These are phyloP conservation scores for Centaurea solstitialis DNA, from an alignment of 129 eudicot species.

Conservation along the genomic window DNA sequence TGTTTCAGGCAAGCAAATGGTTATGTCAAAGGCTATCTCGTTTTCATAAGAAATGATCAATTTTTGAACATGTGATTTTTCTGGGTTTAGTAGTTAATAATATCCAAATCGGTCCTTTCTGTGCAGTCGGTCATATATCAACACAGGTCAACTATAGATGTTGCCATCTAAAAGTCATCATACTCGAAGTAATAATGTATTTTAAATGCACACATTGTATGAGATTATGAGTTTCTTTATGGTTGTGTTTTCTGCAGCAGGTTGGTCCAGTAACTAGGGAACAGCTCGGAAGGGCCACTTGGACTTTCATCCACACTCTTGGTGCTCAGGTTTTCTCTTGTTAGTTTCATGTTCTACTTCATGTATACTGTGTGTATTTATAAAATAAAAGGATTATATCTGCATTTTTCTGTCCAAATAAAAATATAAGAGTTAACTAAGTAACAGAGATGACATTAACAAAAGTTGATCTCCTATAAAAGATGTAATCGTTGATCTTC, in stretches of 20 bases:
- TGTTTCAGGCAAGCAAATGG: background rate
- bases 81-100: background rate
- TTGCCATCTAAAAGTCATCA: background rate
- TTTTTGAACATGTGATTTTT: background rate
- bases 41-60: background rate
- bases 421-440: background rate
- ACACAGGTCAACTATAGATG: background rate
- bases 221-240: conserved; percentile 16
- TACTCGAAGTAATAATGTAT: background rate
- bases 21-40: background rate
- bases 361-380: conserved; percentile 7
- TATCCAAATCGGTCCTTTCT: background rate
- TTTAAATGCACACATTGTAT: background rate
- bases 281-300: conserved; percentile 97
- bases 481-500: background rate
- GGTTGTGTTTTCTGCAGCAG: conserved; percentile 41
- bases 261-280: conserved; percentile 76
- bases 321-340: conserved; percentile 75
- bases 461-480: background rate
- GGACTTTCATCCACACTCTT: conserved; percentile 99
- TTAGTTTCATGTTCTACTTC: background rate
- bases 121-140: background rate
- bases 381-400: background rate
- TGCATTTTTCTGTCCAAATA: conserved; percentile 1
- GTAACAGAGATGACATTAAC: background rate